Evolutionary conservation across 2,329 filamentous ascomycete genomes (phyloP).

Genomic region (Calycina herbarum): DNA sequence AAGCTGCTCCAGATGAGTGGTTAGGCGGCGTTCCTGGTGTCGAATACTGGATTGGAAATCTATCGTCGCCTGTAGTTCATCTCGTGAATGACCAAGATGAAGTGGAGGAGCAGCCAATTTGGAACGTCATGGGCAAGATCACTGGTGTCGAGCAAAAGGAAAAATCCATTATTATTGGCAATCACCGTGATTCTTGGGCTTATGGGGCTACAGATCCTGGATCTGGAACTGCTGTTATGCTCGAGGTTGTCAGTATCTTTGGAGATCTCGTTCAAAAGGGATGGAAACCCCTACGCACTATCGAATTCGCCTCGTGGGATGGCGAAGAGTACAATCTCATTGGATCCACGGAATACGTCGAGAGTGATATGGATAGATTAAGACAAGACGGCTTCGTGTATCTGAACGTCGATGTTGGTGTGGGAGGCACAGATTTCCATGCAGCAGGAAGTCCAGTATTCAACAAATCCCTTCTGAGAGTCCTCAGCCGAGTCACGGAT

Average conservation of each 20-base stretch:
- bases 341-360: slow-evolving; percentile 92
- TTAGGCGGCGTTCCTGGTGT: slow-evolving; percentile 73
- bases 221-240: slow-evolving; percentile 84
- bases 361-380: slow-evolving; percentile 74
- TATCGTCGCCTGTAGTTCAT: slow-evolving; percentile 72
- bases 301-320: slow-evolving; percentile 97
- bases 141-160: slow-evolving; percentile 78
- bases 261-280: slow-evolving; percentile 73
- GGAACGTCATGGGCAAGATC: slow-evolving; percentile 87
- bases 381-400: slow-evolving; percentile 79
- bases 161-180: slow-evolving; percentile 86
- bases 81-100: slow-evolving; percentile 88
- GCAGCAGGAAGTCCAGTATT: slow-evolving; percentile 83
- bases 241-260: slow-evolving; percentile 85
- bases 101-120: slow-evolving; percentile 77
- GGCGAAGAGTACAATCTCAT: slow-evolving; percentile 90
- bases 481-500: slow-evolving; percentile 73
- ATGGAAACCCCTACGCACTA: slow-evolving; percentile 90
- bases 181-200: slow-evolving; percentile 90
- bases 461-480: slow-evolving; percentile 67
- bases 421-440: slow-evolving; percentile 72
- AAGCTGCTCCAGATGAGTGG: slow-evolving; percentile 70
- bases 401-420: slow-evolving; percentile 84
- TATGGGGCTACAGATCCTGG: slow-evolving; percentile 85
- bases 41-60: slow-evolving; percentile 83